Evolutionary conservation across 345 rosid species (phyloP).

Genomic region (Gossypium mustelinum): DNA sequence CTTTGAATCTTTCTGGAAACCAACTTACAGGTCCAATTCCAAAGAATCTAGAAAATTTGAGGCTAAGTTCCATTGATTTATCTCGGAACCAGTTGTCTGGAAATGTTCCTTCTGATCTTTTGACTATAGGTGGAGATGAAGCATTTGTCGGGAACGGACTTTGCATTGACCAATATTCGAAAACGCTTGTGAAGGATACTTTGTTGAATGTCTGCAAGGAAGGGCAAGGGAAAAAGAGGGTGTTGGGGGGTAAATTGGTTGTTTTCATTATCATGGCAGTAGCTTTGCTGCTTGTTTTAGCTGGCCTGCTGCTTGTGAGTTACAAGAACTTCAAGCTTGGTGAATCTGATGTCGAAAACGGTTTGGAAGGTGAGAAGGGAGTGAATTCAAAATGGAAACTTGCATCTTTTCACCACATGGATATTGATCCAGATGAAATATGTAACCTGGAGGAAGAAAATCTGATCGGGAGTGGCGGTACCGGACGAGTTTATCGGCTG

Average conservation of each 20-base stretch:
- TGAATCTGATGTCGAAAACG: slow-evolving; percentile 22
- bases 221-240: slow-evolving; percentile 24
- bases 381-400: slow-evolving; percentile 48
- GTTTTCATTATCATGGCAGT: slow-evolving; percentile 44
- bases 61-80: slow-evolving; percentile 75
- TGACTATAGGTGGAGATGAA: slow-evolving; percentile 53
- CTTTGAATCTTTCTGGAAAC: slow-evolving; percentile 74
- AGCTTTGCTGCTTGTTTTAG: slow-evolving; percentile 34
- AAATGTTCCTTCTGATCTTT: slow-evolving; percentile 52
- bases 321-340: slow-evolving; percentile 46
- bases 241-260: slow-evolving; percentile 28
- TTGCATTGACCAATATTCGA: slow-evolving; percentile 45
- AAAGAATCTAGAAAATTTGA: slow-evolving; percentile 44
- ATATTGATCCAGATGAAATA: slow-evolving; percentile 71
- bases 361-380: slow-evolving; percentile 30
- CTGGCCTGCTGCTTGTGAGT: slow-evolving; percentile 45
- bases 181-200: slow-evolving; percentile 13
- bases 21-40: slow-evolving; percentile 59
- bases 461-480: slow-evolving; percentile 76
- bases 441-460: slow-evolving; percentile 54
- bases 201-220: slow-evolving; percentile 38
- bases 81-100: slow-evolving; percentile 66
- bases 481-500: slow-evolving; percentile 79
- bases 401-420: slow-evolving; percentile 60
- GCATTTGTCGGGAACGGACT: slow-evolving; percentile 64